Base-by-base conservation (phyloP, 495 filamentous ascomycete species). In the Penicillium angulare region DNA sequence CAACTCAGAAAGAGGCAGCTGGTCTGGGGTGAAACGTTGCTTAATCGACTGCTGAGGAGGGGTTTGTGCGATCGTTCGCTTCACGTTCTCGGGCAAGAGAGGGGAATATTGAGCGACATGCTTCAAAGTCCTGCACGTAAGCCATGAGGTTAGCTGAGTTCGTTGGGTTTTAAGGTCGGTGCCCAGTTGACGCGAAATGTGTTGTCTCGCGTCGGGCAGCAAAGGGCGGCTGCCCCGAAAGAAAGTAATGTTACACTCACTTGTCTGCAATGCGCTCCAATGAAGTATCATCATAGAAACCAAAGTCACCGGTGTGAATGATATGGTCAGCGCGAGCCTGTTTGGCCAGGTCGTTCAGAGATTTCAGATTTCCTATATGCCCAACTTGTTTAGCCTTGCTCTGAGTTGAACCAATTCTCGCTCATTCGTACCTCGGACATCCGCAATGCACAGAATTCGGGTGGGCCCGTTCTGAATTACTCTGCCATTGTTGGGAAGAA, bases 71-170 rank as follows among this genome's bases (percentile, higher is more conserved):
- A 97, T 96, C 17, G 84, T 75, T 59, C 91, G 91, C 78, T 97
- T 97, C 35, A 89, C 81, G 33, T 81, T 73, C 60, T 97, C 92
- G 29, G 87, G 80, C 51, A 99, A 87, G 39, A 99, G 79, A 8
- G 95, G 95, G 21, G 95, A 97, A 69, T 99, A 99, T 71, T 97
- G 95, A 31, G 92, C 91, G 44, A 99, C 95, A 72, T 99, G 95
- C 70, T 95, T 95, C 10, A 99, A 73, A 18, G 95, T 99, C 77
- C 93, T 98, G 64, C 56, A 40, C 44, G 10, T 13, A 40, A 42
- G 48, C 17, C 9, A 40, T 35, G 6, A 47, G 29, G 34, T 65
- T 60, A 65, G 62, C 47, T 43, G 36, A 51, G 18, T 36, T 18
- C n/a, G 43, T 18, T 22, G 3, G 20, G 32, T 38, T 50, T 35